A percentile compares a stretch with the other conserved stretches of the same genome.
These are phyloP conservation scores for Cryptomeria japonica DNA, from an alignment of 75 land plant genomes.

Conservation along the genomic window DNA sequence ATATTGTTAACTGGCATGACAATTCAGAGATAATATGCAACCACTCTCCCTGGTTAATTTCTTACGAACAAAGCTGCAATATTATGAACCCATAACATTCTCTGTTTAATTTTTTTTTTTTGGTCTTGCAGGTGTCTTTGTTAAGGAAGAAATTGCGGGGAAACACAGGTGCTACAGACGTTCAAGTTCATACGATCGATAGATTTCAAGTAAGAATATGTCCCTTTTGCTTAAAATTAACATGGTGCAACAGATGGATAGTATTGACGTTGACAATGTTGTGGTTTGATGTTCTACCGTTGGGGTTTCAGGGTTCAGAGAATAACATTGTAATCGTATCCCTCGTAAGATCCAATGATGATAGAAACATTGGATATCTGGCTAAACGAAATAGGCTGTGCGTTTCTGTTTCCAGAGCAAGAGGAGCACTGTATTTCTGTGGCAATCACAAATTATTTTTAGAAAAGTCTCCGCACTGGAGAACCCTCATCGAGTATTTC, in stretches of 20 bases:
- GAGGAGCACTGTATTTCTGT: conserved; percentile 10
- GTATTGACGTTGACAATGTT: neutral
- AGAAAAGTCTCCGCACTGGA: conserved; percentile 15
- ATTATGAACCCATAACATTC: neutral
- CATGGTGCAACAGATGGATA: neutral
- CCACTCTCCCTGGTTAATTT: no score
- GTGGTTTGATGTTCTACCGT: neutral
- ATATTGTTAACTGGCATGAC: no score
- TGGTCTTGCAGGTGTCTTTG: neutral
- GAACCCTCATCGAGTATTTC: neutral
- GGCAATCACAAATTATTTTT: neutral
- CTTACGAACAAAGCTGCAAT: neutral
- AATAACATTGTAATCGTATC: conserved; percentile 3
- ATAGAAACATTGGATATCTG: conserved; percentile 23
- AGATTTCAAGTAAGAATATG: neutral
- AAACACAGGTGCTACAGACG: neutral
- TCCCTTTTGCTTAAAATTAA: neutral
- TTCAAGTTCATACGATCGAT: neutral
- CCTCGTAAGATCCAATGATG: conserved; percentile 14
- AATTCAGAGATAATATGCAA: no score
- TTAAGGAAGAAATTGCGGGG: neutral
- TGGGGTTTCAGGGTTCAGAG: conserved; percentile 8
- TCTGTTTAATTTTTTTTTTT: neutral
- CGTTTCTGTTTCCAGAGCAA: conserved; percentile 15
- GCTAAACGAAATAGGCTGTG: conserved; percentile 26